These are phyloP conservation scores for Aspergillus latus DNA, from an alignment of 2,329 filamentous ascomycete species.

Conservation along the genomic window DNA sequence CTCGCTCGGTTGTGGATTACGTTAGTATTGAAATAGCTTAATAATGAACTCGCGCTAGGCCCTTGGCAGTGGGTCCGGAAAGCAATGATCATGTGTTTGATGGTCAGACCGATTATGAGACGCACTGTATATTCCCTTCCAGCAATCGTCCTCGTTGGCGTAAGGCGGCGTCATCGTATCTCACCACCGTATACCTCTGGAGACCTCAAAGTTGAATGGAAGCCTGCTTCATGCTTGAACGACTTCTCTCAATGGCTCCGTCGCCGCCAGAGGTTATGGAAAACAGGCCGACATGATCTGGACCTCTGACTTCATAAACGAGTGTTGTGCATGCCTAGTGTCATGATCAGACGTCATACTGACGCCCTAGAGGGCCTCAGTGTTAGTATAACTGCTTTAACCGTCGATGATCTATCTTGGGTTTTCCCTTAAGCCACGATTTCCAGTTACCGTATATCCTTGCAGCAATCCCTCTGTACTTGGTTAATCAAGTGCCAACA, in stretches of 20 bases:
- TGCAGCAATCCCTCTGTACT: background rate
- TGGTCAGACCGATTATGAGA: no score
- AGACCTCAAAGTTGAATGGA: background rate
- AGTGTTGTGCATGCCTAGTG: background rate
- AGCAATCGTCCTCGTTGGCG: background rate
- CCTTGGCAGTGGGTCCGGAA: no score
- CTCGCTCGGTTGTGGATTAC: no score
- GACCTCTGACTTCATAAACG: conserved; percentile 4
- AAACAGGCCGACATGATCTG: conserved; percentile 2
- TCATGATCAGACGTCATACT: conserved; percentile 7
- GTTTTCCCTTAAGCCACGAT: background rate
- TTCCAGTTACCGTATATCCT: background rate
- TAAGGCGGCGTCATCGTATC: background rate
- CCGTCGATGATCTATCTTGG: background rate
- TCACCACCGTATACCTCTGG: background rate
- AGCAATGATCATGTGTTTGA: no score
- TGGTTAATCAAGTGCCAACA: background rate
- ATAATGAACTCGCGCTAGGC: no score
- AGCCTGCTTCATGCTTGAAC: background rate
- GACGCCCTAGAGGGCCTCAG: background rate
- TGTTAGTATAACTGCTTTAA: conserved; percentile 2
- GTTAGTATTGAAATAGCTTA: no score
- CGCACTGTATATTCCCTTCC: no score
- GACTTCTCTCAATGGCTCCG: background rate
- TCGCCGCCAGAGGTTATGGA: conserved; percentile 1